A percentile compares a stretch with the other conserved stretches of the same genome.
Conservation (phyloP, 768 basidiomycete genomes). For the Gloeopeniophorella convolvens region DNA sequence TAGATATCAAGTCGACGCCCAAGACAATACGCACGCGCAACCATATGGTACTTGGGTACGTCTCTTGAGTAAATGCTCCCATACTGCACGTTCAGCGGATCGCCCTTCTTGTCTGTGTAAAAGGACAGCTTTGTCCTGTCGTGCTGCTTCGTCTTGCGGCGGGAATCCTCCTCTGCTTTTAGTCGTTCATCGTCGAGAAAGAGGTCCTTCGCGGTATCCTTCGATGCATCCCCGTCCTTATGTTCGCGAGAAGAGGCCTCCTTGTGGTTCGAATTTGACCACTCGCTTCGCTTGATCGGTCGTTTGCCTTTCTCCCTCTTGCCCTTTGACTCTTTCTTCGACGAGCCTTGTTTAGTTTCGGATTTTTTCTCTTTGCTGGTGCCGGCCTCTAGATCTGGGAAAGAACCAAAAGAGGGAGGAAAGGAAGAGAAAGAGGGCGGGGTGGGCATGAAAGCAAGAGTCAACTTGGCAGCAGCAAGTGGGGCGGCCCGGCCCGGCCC, state of each 20-base stretch:
- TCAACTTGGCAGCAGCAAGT: background rate
- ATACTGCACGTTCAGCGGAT: conserved; percentile 18
- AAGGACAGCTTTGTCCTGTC: conserved; percentile 34
- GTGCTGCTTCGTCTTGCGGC: conserved; percentile 22
- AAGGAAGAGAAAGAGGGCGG: conserved; percentile 57
- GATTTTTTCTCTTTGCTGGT: conserved; percentile 29
- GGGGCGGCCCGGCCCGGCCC: background rate
- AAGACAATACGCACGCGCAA: conserved; percentile 11
- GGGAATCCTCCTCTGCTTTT: conserved; percentile 33
- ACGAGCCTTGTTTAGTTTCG: background rate
- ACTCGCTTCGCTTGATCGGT: conserved; percentile 23
- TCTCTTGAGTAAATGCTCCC: conserved; percentile 17
- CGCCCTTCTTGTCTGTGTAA: conserved; percentile 44
- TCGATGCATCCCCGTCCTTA: conserved; percentile 21
- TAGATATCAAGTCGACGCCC: conserved; percentile 2
- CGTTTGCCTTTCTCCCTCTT: conserved; percentile 27
- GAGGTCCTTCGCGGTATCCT: too few relatives aligned
- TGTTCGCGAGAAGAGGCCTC: conserved; percentile 22
- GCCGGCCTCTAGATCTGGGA: conserved; percentile 53
- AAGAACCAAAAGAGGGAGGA: conserved; percentile 62
- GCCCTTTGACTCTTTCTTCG: conserved; percentile 20
- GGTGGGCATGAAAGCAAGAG: conserved; percentile 32
- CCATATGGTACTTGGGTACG: conserved; percentile 18
- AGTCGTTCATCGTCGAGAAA: conserved; percentile 27
- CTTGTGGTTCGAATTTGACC: conserved; percentile 6